phyloP scores from a whole-genome alignment of 1,284 basidiomycete genomes.

The Coriolopsis trogii region DNA sequence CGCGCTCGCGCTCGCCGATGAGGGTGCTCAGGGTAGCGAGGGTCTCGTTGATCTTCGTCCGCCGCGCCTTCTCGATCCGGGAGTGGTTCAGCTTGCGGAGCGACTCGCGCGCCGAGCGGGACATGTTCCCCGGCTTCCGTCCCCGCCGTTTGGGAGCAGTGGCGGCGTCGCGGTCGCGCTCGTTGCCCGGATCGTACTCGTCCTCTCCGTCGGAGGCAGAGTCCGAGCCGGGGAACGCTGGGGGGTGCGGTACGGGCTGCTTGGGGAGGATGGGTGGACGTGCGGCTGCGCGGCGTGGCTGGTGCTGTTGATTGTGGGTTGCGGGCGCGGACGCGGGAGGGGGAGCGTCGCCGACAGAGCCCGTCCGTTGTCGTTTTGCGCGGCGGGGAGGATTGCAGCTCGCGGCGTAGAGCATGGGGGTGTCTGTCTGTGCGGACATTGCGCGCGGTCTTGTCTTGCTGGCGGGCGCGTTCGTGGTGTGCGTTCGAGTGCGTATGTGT shows the following conservation, averaged over 20 bases:
- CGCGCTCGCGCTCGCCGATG: slow-evolving; percentile 45
- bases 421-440: slow-evolving; percentile 26
- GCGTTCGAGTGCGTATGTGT: no score
- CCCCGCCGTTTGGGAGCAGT: slow-evolving; percentile 54
- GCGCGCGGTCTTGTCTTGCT: no score
- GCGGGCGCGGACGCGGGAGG: slow-evolving; percentile 14
- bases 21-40: slow-evolving; percentile 66
- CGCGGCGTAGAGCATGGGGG: slow-evolving; percentile 42
- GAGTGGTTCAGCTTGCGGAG: slow-evolving; percentile 83
- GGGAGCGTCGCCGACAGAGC: slow-evolving; percentile 11
- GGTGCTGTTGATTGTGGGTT: slow-evolving; percentile 13
- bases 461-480: no score
- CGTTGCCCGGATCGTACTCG: slow-evolving; percentile 36
- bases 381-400: slow-evolving; percentile 61
- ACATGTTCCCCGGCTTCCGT: slow-evolving; percentile 68
- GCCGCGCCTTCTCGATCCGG: slow-evolving; percentile 80
- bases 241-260: slow-evolving; percentile 25
- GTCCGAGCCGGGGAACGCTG: slow-evolving; percentile 27
- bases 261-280: slow-evolving; percentile 32
- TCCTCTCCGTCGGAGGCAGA: slow-evolving; percentile 29
- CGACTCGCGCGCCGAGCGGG: slow-evolving; percentile 72
- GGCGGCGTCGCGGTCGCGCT: slow-evolving; percentile 17
- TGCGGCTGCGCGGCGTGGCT: slow-evolving; percentile 11
- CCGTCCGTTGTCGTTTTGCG: slow-evolving; percentile 49
- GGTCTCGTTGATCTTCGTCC: slow-evolving; percentile 85